Conservation (phyloP, 1,139 yeast species). For the Candida dubliniensis region DNA sequence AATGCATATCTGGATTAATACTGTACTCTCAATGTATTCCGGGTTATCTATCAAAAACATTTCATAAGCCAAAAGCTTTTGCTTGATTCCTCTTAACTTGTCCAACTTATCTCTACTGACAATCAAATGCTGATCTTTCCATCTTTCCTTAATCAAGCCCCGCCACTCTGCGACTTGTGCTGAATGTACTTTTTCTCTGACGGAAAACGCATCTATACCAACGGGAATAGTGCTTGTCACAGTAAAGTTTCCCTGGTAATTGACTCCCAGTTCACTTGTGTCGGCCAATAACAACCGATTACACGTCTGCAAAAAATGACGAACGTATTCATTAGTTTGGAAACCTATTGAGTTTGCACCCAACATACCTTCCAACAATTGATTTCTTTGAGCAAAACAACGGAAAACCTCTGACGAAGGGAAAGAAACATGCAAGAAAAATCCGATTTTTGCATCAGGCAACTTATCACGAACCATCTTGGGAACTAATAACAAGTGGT, state of each 20-base stretch:
- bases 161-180: slow-evolving; percentile 72
- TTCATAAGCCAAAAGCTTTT: slow-evolving; percentile 85
- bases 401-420: slow-evolving; percentile 96
- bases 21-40: slow-evolving; percentile 63
- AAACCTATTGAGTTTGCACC: slow-evolving; percentile 89
- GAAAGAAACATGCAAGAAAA: slow-evolving; percentile 89
- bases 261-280: slow-evolving; percentile 71
- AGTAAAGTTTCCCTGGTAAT: slow-evolving; percentile 65
- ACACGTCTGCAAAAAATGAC: slow-evolving; percentile 91
- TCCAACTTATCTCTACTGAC: slow-evolving; percentile 90
- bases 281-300: slow-evolving; percentile 82
- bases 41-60: slow-evolving; percentile 72
- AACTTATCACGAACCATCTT: slow-evolving; percentile 72
- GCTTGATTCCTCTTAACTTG: slow-evolving; percentile 82
- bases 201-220: slow-evolving; percentile 76
- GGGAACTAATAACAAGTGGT: slow-evolving; percentile 86
- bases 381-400: slow-evolving; percentile 84
- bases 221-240: slow-evolving; percentile 73
- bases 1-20: slow-evolving; percentile 79
- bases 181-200: slow-evolving; percentile 47
- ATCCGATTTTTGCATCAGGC: slow-evolving; percentile 87
- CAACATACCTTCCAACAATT: slow-evolving; percentile 75
- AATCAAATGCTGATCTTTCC: slow-evolving; percentile 70
- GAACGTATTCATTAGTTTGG: slow-evolving; percentile 89
- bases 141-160: slow-evolving; percentile 67